Evolutionary conservation across 2,329 filamentous ascomycete species (phyloP), one percentile per base, ranked within the genome.

Genomic region (Monosporascus sp.): DNA sequence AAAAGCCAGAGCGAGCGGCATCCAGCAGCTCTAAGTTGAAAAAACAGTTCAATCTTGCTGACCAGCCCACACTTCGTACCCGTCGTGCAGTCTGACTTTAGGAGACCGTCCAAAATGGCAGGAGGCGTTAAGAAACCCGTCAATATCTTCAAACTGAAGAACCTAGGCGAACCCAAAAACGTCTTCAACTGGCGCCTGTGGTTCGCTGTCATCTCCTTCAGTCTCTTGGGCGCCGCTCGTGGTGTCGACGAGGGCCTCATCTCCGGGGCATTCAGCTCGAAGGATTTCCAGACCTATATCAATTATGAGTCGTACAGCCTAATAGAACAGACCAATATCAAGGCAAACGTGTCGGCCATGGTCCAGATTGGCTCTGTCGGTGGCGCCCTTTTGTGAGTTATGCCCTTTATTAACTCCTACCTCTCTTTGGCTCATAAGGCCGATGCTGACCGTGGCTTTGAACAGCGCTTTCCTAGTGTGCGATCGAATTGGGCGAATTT

Each of bases 171-270:
- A 56, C 88, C 88, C 5, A 79, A 79, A 52, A 82, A 88, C 64
- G 80, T 85, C 57, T 82, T 91, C 68, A 92, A 92, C 73, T 91
- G 87, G 87, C 78, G 83, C 45, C 76, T 92, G 56, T 91, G 87
- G 85, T 90, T 88, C 69, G 85, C 87, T 43, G 86, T 91, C 52
- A 66, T 89, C 57, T 85, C 83, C 5, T 90, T 91, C 58, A 85
- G 85, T 48, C 79, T 93, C 37, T 83, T 92, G 71, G 89, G 89
- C 52, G 87, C 88, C 3, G 87, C 88, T 41, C 81, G 88, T 54
- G 89, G 89, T 61, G 75, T 91, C n/a, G 89, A 93, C 58, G 89
- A 93, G 70, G 89, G 89, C 56, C 77, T 93, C 55, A 91, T 91
- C 58, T 83, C 81, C 8, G 87, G 87, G 1, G 86, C 86, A 16